Evolutionary conservation across 139 green algal genomes (phyloP).

Genomic region (Micractinium sp.): DNA sequence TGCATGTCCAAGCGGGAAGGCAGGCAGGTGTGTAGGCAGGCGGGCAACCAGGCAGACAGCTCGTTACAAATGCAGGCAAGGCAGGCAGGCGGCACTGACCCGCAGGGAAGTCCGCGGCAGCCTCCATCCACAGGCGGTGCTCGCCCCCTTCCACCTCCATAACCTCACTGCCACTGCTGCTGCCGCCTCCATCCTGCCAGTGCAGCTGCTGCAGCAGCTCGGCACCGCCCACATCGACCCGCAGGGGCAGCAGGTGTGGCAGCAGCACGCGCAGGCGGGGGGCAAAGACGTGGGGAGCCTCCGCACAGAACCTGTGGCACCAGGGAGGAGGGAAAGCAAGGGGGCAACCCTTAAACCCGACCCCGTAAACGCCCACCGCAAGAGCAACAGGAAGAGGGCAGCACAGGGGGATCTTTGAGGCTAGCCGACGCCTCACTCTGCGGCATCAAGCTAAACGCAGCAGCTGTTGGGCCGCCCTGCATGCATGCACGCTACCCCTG

Average conservation of each 20-base stretch:
- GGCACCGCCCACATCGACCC: background rate
- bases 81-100: background rate
- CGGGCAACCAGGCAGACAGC: too few species aligned
- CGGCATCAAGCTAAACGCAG: too few species aligned
- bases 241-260: conserved; percentile 35
- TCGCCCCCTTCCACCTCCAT: background rate
- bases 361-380: too few species aligned
- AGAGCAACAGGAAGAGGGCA: too few species aligned
- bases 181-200: background rate
- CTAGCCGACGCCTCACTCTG: background rate
- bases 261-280: conserved; percentile 47
- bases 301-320: conserved; percentile 50
- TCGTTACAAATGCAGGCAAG: too few species aligned
- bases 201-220: background rate
- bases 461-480: too few species aligned
- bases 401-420: background rate
- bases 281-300: conserved; percentile 44
- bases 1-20: background rate
- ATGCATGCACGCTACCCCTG: background rate
- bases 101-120: background rate
- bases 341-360: background rate
- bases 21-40: background rate
- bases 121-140: background rate
- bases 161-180: background rate
- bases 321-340: too few species aligned